A percentile compares a stretch with the other conserved stretches of the same genome.
These are phyloP conservation scores for Colletotrichum sidae DNA, from an alignment of 2,329 filamentous ascomycete species.

Conservation along the genomic window DNA sequence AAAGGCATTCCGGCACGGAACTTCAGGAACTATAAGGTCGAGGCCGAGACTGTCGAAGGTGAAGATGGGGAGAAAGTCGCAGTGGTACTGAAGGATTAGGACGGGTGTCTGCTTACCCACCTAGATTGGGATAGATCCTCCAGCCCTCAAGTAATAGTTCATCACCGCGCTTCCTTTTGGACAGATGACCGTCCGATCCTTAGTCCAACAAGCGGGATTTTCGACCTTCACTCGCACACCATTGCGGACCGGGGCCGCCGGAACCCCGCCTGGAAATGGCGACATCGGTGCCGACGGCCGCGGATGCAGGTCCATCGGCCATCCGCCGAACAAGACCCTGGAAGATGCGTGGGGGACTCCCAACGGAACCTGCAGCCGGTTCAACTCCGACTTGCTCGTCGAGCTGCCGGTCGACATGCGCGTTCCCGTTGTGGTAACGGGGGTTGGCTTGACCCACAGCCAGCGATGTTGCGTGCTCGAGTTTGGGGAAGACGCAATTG, in stretches of 20 bases:
- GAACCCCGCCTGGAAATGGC: slow-evolving; percentile 2
- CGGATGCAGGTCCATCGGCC: not conserved
- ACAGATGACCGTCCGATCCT: not conserved
- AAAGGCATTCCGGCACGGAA: slow-evolving; percentile 10
- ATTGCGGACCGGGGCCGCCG: slow-evolving; percentile 1
- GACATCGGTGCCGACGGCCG: slow-evolving; percentile 5
- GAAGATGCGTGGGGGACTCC: too few species aligned
- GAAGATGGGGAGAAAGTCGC: slow-evolving; percentile 18
- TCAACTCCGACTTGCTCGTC: not conserved
- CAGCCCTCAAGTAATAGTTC: too few species aligned
- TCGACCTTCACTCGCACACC: not conserved
- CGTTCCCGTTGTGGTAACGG: slow-evolving; percentile 5
- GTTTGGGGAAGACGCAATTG: slow-evolving; percentile 29
- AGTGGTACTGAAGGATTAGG: slow-evolving; percentile 8
- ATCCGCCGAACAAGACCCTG: slow-evolving; percentile 2
- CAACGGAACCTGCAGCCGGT: not conserved
- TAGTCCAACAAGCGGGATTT: not conserved
- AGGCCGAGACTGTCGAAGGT: slow-evolving; percentile 9
- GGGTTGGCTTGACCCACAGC: slow-evolving; percentile 14
- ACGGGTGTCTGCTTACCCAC: not conserved
- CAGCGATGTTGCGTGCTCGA: slow-evolving; percentile 27
- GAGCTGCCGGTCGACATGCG: not conserved
- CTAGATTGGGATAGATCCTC: too few species aligned
- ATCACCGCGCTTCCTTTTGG: too few species aligned
- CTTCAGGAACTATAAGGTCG: slow-evolving; percentile 9